Conservation (phyloP, 2,329 filamentous ascomycete species). For the Biscogniauxia sp. region DNA sequence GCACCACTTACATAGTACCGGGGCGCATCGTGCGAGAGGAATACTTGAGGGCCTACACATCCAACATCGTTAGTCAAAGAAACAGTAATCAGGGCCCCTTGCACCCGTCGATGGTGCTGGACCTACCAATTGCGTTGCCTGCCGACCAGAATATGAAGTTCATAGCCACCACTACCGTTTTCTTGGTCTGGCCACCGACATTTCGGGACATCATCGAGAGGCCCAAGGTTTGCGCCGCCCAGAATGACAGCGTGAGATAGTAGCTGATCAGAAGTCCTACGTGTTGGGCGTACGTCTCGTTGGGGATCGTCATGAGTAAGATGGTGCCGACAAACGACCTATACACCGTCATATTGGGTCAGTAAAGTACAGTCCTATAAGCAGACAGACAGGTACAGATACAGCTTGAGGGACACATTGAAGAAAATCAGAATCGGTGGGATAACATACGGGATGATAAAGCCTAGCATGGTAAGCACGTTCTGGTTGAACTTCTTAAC, state of each 20-base stretch:
- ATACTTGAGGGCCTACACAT: constrained; percentile 57
- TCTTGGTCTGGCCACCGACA: constrained; percentile 72
- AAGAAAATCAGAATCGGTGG: neutral
- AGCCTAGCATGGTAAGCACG: constrained; percentile 62
- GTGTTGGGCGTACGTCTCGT: constrained; percentile 55
- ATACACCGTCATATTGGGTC: constrained; percentile 1
- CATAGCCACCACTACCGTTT: constrained; percentile 63
- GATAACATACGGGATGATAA: constrained; percentile 59
- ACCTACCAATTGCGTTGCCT: constrained; percentile 63
- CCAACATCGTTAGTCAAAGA: neutral
- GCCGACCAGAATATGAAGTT: constrained; percentile 70
- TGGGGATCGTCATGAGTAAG: constrained; percentile 66
- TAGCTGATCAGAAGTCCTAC: constrained; percentile 69
- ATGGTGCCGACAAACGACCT: constrained; percentile 71
- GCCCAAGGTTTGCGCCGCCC: constrained; percentile 67
- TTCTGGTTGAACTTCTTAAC: constrained; percentile 70
- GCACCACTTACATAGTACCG: constrained; percentile 50
- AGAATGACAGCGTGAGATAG: constrained; percentile 76
- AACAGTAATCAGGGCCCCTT: neutral
- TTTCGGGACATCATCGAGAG: constrained; percentile 69
- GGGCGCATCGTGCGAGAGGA: constrained; percentile 58
- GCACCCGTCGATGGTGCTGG: constrained; percentile 2
- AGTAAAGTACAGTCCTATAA: neutral
- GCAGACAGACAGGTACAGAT: no score
- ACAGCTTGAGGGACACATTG: no score